These are phyloP conservation scores for Cucumis variabilis DNA, from an alignment of 331 rosid genomes.

Conservation along the genomic window DNA sequence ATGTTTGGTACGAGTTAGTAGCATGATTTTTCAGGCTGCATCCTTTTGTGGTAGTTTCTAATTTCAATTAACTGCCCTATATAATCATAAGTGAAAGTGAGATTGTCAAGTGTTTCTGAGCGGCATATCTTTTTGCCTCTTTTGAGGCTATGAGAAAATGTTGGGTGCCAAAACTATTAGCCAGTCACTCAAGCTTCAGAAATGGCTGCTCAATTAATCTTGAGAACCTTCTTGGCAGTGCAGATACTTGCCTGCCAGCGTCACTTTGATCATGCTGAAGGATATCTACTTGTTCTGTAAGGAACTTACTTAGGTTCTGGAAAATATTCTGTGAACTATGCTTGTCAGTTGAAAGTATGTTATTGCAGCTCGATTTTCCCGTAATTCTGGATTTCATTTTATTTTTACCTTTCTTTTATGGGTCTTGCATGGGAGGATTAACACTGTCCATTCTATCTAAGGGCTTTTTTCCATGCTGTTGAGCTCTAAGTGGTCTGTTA, in stretches of 20 bases:
- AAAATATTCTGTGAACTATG: not conserved
- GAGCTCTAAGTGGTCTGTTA: not conserved
- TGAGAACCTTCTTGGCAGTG: slow-evolving; percentile 36
- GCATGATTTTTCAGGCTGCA: not conserved
- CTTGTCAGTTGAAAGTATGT: not conserved
- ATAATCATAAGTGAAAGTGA: slow-evolving; percentile 5
- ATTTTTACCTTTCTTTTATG: not conserved
- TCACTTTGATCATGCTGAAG: slow-evolving; percentile 37
- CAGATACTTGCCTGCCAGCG: slow-evolving; percentile 43
- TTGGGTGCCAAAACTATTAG: slow-evolving; percentile 71
- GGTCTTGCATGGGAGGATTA: not conserved
- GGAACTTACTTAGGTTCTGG: slow-evolving; percentile 34
- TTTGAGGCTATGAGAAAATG: slow-evolving; percentile 84
- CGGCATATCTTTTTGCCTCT: slow-evolving; percentile 78
- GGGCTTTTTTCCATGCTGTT: not conserved
- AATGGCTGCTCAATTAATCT: slow-evolving; percentile 51
- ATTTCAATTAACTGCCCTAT: slow-evolving; percentile 8
- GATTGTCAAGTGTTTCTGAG: slow-evolving; percentile 52
- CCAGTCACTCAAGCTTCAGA: slow-evolving; percentile 50
- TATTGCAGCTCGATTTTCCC: not conserved
- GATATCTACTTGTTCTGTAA: slow-evolving; percentile 49
- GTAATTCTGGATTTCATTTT: not conserved
- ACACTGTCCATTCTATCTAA: not conserved
- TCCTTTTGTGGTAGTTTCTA: not conserved
- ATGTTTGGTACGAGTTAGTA: not conserved